Evolutionary conservation across 1,284 basidiomycete genomes (phyloP), one percentile per base, ranked within the genome.

Genomic region (Apiotrichum laibachii): DNA sequence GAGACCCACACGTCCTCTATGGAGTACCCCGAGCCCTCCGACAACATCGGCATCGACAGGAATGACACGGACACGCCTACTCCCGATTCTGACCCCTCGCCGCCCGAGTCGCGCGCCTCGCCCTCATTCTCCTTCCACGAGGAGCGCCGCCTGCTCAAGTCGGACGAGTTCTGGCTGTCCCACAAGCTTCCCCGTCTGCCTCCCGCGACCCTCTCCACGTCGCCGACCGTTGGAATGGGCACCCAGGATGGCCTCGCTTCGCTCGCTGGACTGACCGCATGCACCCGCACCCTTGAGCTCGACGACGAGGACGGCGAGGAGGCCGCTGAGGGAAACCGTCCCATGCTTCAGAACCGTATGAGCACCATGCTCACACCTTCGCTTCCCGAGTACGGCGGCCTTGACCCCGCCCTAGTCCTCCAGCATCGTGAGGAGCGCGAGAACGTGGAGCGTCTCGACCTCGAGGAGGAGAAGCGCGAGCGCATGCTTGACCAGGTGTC

Each of bases 51-150:
- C 19, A 19, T 37, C 52, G 33, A 53, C 34, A 18, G 9, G 45
- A 12, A 40, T n/a, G 52, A 44, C 50, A 31, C 44, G 22, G 12
- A 18, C 18, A 43, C 46, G n/a, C 46, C 52, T 22, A 19, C 47
- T 26, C 47, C 53, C n/a, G 62, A 66, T 42, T 54, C 61, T 16
- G 59, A 56, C 26, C 51, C 59, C 5, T 49, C 56, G 52, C 60
- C 59, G 11, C 59, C 56, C 8, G 53, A 46, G 50, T 56, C 54
- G 48, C 66, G 67, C 54, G 50, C 64, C 7, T 77, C 76, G 11
- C 76, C 77, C n/a, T 72, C 75, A 1, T 79, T 79, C 62, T 71
- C 74, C 47, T 79, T 78, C 53, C 77, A 79, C 61, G 72, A 77
- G 57, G 72, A 77, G 50, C 62, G 72, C 15, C 63, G 77, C 42